A percentile compares a stretch with the other conserved stretches of the same genome.
phyloP scores from a whole-genome alignment of 495 filamentous ascomycete species.

The Clavariopsis aquatica region DNA sequence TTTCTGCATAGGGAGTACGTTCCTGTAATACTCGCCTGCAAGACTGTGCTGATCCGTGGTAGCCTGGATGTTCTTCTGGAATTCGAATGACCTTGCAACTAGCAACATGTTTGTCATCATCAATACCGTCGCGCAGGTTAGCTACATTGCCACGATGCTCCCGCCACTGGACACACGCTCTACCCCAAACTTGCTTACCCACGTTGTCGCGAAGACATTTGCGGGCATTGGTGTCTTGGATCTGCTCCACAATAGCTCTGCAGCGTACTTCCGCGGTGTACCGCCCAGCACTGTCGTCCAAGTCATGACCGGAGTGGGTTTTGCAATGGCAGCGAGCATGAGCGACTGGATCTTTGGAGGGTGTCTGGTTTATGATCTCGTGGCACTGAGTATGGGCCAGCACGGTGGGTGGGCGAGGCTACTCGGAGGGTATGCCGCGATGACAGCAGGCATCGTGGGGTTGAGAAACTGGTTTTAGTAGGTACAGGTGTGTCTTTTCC shows the following conservation, averaged over 20 bases:
- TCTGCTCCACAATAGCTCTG: constrained; percentile 54
- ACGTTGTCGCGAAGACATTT: constrained; percentile 56
- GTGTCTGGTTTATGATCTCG: constrained; percentile 55
- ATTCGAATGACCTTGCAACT: constrained; percentile 47
- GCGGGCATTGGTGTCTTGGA: constrained; percentile 57
- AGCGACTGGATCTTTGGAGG: constrained; percentile 58
- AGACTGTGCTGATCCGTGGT: not conserved
- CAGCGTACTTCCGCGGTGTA: constrained; percentile 51
- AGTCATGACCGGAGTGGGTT: constrained; percentile 50
- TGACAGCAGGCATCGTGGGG: constrained; percentile 52
- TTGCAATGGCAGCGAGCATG: constrained; percentile 46
- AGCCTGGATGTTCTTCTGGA: constrained; percentile 63
- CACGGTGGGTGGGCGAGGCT: constrained; percentile 49
- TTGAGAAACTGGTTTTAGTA: constrained; percentile 52
- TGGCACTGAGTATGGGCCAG: constrained; percentile 53
- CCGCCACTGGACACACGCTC: constrained; percentile 50
- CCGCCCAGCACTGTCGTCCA: constrained; percentile 49
- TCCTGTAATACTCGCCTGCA: not conserved
- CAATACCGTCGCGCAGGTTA: constrained; percentile 54
- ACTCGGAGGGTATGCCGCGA: constrained; percentile 51
- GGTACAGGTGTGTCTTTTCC: constrained; percentile 28
- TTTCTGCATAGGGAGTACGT: constrained; percentile 52
- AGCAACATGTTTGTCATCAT: constrained; percentile 54
- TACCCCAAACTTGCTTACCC: constrained; percentile 51
- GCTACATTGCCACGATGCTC: constrained; percentile 49